Conservation (phyloP, 2,329 filamentous ascomycete species). For the Alternaria sp. region DNA sequence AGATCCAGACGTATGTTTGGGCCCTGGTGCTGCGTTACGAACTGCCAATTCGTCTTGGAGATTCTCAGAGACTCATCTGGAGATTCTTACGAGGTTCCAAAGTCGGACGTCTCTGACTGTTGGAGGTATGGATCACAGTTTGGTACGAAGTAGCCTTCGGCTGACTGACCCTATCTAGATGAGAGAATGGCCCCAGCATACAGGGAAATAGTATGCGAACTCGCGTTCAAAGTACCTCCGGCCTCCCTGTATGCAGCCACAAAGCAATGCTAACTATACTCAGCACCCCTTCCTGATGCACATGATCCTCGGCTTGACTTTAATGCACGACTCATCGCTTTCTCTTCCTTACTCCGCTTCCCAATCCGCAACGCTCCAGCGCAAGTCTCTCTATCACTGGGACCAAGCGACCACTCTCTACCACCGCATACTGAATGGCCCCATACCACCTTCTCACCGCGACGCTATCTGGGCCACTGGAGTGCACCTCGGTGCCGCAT, state of each 20-base stretch:
- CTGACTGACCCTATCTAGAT: constrained; percentile 4
- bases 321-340: constrained; percentile 63
- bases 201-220: constrained; percentile 46
- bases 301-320: constrained; percentile 61
- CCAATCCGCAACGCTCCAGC: constrained; percentile 45
- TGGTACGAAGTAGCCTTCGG: not conserved
- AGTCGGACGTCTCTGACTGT: constrained; percentile 55
- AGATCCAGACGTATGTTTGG: not conserved
- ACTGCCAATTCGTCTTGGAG: constrained; percentile 17
- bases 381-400: constrained; percentile 55
- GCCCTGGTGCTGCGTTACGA: not conserved
- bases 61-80: constrained; percentile 31
- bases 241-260: not conserved
- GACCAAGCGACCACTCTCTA: constrained; percentile 61
- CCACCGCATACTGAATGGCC: constrained; percentile 53
- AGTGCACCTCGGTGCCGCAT: constrained; percentile 57
- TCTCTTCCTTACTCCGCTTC: constrained; percentile 5
- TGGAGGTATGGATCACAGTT: constrained; percentile 29
- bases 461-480: constrained; percentile 60
- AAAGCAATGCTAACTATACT: not conserved
- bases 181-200: constrained; percentile 45
- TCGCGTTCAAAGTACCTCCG: constrained; percentile 54
- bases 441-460: constrained; percentile 51
- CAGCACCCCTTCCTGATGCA: constrained; percentile 65
- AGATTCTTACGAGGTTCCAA: constrained; percentile 55